Percentiles rank a stretch among this genome's conserved stretches.
Evolutionary conservation across 495 filamentous ascomycete species (phyloP).

Genomic region (Xylaria nigripes): DNA sequence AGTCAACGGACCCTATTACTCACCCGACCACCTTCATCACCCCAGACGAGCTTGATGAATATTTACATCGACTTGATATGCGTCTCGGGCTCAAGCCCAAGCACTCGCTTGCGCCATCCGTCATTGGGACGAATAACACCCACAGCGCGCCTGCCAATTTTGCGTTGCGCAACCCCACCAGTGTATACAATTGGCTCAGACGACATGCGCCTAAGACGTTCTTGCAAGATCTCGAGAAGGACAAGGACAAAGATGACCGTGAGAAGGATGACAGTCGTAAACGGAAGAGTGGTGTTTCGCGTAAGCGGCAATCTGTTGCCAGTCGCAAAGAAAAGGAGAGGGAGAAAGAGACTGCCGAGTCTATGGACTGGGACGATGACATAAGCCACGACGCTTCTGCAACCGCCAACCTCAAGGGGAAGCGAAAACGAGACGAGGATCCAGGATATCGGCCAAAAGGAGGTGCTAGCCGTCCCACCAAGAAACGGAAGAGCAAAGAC

Average conservation of each 20-base stretch:
- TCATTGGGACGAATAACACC: slow-evolving; percentile 38
- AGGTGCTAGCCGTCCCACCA: slow-evolving; percentile 46
- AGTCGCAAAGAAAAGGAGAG: slow-evolving; percentile 27
- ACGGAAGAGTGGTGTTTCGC: slow-evolving; percentile 23
- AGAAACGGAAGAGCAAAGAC: slow-evolving; percentile 50
- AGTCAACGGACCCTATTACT: slow-evolving; percentile 29
- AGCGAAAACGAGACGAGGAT: slow-evolving; percentile 60
- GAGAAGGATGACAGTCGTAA: slow-evolving; percentile 31
- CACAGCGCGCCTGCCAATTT: slow-evolving; percentile 38
- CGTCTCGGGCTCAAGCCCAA: slow-evolving; percentile 44
- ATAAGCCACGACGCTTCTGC: slow-evolving; percentile 35
- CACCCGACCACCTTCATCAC: slow-evolving; percentile 54
- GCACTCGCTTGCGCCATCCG: slow-evolving; percentile 37
- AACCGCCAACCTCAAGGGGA: slow-evolving; percentile 19
- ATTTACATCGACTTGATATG: slow-evolving; percentile 61
- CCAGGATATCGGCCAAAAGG: slow-evolving; percentile 63
- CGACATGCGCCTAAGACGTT: slow-evolving; percentile 76
- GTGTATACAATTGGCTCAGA: slow-evolving; percentile 85
- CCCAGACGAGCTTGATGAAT: slow-evolving; percentile 72
- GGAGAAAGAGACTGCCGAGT: slow-evolving; percentile 28
- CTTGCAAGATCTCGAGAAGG: slow-evolving; percentile 65
- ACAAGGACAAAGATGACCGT: slow-evolving; percentile 39
- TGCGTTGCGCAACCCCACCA: slow-evolving; percentile 67
- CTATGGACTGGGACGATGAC: slow-evolving; percentile 39
- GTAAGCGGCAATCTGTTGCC: slow-evolving; percentile 22